Conservation (phyloP, 257 asterid species). For the Jacaranda mimosifolia region DNA sequence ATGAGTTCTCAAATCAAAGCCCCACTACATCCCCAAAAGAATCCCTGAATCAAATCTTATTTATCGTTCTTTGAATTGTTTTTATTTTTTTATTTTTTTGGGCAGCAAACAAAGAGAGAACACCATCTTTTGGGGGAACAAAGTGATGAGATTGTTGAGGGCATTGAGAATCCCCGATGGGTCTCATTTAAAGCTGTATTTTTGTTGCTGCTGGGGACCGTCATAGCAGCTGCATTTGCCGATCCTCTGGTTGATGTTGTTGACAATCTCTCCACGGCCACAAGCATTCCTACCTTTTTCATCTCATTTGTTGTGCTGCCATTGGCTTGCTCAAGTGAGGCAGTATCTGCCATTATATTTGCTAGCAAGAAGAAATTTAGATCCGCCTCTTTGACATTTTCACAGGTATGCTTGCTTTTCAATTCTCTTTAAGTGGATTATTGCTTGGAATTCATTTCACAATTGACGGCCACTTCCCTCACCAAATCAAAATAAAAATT, state of each 20-base stretch:
- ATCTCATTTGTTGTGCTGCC: slow-evolving; percentile 78
- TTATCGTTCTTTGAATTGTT: not conserved
- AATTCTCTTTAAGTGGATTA: too few species aligned
- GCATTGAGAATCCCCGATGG: slow-evolving; percentile 53
- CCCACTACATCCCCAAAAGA: too few species aligned
- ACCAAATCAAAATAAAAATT: not conserved
- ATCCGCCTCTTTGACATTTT: slow-evolving; percentile 80
- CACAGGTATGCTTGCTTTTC: slow-evolving; percentile 60
- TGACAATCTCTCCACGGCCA: slow-evolving; percentile 73
- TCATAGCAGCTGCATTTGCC: slow-evolving; percentile 79
- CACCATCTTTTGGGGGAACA: slow-evolving; percentile 61
- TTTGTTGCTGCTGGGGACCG: slow-evolving; percentile 63
- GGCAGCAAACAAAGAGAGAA: slow-evolving; percentile 73
- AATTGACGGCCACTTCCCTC: not conserved
- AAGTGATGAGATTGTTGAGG: slow-evolving; percentile 65
- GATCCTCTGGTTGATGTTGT: slow-evolving; percentile 86
- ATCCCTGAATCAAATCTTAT: not conserved
- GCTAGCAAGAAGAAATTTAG: slow-evolving; percentile 63
- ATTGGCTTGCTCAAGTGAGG: slow-evolving; percentile 84
- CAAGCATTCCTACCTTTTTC: slow-evolving; percentile 76
- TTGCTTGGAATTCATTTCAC: too few species aligned
- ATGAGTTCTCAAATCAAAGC: too few species aligned
- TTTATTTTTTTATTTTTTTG: not conserved
- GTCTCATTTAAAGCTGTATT: slow-evolving; percentile 63
- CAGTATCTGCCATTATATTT: slow-evolving; percentile 76